Conservation (phyloP, 768 basidiomycete species). For the Leucocoprinus birnbaumii region DNA sequence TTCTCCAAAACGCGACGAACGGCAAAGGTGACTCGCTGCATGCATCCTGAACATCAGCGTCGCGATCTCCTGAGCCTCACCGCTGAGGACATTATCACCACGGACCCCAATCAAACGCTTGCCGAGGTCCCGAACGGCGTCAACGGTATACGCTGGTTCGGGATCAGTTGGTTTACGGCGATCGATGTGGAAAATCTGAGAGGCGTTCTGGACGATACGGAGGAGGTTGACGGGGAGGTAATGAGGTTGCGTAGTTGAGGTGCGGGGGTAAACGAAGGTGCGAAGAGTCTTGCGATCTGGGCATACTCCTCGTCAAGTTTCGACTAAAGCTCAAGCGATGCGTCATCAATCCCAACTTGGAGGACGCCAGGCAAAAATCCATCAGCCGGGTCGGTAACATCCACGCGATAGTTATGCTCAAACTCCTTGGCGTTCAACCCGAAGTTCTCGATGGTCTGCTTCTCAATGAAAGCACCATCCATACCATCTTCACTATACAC, state of each 20-base stretch:
- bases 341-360: slow-evolving; percentile 86
- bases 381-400: slow-evolving; percentile 79
- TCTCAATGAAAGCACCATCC: slow-evolving; percentile 95
- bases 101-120: slow-evolving; percentile 84
- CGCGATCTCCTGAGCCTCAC: slow-evolving; percentile 82
- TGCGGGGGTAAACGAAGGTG: slow-evolving; percentile 78
- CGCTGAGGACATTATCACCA: slow-evolving; percentile 73
- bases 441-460: slow-evolving; percentile 94
- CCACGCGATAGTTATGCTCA: slow-evolving; percentile 90
- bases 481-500: slow-evolving; percentile 95
- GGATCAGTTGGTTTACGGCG: slow-evolving; percentile 90
- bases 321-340: slow-evolving; percentile 77
- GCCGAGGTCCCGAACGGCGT: slow-evolving; percentile 70
- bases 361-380: slow-evolving; percentile 80
- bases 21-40: slow-evolving; percentile 84
- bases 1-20: slow-evolving; percentile 84
- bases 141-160: slow-evolving; percentile 83
- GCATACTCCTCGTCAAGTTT: slow-evolving; percentile 70
- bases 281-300: slow-evolving; percentile 80
- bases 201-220: slow-evolving; percentile 93
- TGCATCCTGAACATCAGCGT: slow-evolving; percentile 94
- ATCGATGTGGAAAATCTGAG: slow-evolving; percentile 98
- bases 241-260: slow-evolving; percentile 67
- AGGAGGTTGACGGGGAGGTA: slow-evolving; percentile 94
- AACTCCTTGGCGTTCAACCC: slow-evolving; percentile 79